Base-by-base conservation (phyloP, 768 basidiomycete species). In the Aureoboletus auriporus region DNA sequence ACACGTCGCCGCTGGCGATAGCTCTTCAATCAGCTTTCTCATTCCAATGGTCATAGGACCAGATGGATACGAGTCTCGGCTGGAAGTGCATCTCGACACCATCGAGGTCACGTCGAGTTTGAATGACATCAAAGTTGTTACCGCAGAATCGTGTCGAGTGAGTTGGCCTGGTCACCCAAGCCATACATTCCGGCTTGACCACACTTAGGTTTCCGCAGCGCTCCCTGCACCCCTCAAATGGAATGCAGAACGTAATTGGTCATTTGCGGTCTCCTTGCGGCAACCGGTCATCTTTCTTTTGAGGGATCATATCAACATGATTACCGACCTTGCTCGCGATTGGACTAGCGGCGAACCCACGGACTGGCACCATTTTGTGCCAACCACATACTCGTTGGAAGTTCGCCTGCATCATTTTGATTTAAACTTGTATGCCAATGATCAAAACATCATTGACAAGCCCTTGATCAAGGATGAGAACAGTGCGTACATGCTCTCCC, bases 371-470 rank as follows among this genome's bases (percentile, higher is more conserved):
- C 84, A 83, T 39, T 98, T 93, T 65, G 75, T 93, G 17, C 94
- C 95, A 0, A 91, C 79, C 65, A 61, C 82, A 7, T 98, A 98
- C 67, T 65, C 66, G 13, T 67, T 94, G 54, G 74, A 85, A 42
- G 54, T 96, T 41, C 75, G 82, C 47, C 66, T 97, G 50, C 75
- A 83, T 61, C 82, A 91, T 58, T 94, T 83, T 66, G 77, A 80
- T 50, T 62, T 95, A 42, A 86, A 87, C 56, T 63, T 89, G 23
- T 94, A 90, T 61, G 82, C 89, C 44, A 98, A 98, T 61, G 95
- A 98, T 66, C 92, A 93, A 61, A 98, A 98, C 61, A 91, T 98
- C 61, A 89, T 98, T 42, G 92, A 96, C 71, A 89, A 87, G 52
- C 92, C 93, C 3, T 69, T 84, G 30, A 71, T 83, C 48, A 71